Percentiles rank a stretch among this genome's conserved stretches.
phyloP scores from a whole-genome alignment of 805 yeast genomes.

The Spathaspora girioi region DNA sequence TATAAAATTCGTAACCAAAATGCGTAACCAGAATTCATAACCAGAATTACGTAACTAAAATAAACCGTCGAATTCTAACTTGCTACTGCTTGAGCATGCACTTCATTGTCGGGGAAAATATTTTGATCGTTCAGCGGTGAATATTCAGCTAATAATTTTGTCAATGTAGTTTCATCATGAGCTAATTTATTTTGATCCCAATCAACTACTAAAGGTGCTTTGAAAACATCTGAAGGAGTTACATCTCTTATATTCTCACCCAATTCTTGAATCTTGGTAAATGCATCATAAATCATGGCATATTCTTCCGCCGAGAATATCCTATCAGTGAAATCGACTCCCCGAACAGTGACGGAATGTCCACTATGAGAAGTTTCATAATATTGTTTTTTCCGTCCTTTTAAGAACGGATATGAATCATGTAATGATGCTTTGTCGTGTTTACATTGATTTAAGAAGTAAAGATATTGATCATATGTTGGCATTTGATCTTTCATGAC shows the following conservation, averaged over 20 bases:
- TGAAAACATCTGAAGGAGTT: constrained; percentile 31
- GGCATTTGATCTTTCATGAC: constrained; percentile 38
- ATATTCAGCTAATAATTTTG: constrained; percentile 28
- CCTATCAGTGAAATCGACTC: constrained; percentile 19
- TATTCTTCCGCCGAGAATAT: constrained; percentile 37
- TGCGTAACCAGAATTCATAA: no score
- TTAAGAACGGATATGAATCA: constrained; percentile 35
- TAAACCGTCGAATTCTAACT: no score
- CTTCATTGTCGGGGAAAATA: not conserved
- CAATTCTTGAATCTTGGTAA: constrained; percentile 18
- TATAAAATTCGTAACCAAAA: no score
- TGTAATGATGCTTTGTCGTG: constrained; percentile 22
- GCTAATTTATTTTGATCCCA: constrained; percentile 45
- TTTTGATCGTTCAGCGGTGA: not conserved
- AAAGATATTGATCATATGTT: constrained; percentile 37
- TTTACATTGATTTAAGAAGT: constrained; percentile 24
- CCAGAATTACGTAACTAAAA: no score
- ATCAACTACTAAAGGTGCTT: constrained; percentile 41
- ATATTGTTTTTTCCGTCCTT: constrained; percentile 16
- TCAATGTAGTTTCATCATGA: constrained; percentile 30
- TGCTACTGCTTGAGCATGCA: not conserved
- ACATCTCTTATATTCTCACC: constrained; percentile 22
- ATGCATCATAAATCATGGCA: constrained; percentile 35
- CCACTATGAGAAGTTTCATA: constrained; percentile 8
- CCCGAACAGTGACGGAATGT: constrained; percentile 15